Evolutionary conservation across 1,284 basidiomycete species (phyloP), one percentile per base, ranked within the genome.

Genomic region (Leccinum fuscescens): DNA sequence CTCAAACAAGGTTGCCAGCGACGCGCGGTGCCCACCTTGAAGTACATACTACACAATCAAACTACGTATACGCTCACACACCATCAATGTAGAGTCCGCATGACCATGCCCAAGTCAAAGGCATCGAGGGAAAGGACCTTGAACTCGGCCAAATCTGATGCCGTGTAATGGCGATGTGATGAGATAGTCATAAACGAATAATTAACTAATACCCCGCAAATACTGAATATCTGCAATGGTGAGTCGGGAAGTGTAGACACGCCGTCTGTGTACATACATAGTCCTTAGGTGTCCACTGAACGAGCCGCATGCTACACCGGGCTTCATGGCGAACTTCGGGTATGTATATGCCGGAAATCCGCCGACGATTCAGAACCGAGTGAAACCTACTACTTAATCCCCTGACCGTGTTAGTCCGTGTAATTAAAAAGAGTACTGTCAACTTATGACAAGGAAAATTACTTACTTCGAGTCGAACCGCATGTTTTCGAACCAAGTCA

Each of bases 21-120:
- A 29, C 27, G 3, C 27, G 27, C 27, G 27, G 27, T 1, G 27
- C 27, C 27, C 27, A 29, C 27, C 27, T 29, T 29, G 27, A 29
- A 29, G 27, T 29, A 29, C 27, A 29, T 29, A 29, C 27, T 29
- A 29, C 27, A 29, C 27, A 29, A 33, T 33, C 33, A 33, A 33
- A 33, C 27, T 29, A 9, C 27, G 27, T 29, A 14, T 11, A 22
- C 55, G n/a, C 11, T 14, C 6, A 15, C 27, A 29, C 27, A 29
- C 27, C 27, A 29, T 29, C 27, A 29, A 29, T 29, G 27, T 29
- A 29, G 27, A 29, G 27, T 29, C 27, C 27, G 27, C 27, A 29
- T 29, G 11, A 27, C 14, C 11, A 58, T 58, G 57, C 57, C 57
- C 31, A 60, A 54, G 53, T 9, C 44, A 9, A 60, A 48, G 42